Percentiles rank a stretch among this genome's conserved stretches.
Evolutionary conservation across 2,329 filamentous ascomycete species (phyloP).

Genomic region (Fusarium dimerum): DNA sequence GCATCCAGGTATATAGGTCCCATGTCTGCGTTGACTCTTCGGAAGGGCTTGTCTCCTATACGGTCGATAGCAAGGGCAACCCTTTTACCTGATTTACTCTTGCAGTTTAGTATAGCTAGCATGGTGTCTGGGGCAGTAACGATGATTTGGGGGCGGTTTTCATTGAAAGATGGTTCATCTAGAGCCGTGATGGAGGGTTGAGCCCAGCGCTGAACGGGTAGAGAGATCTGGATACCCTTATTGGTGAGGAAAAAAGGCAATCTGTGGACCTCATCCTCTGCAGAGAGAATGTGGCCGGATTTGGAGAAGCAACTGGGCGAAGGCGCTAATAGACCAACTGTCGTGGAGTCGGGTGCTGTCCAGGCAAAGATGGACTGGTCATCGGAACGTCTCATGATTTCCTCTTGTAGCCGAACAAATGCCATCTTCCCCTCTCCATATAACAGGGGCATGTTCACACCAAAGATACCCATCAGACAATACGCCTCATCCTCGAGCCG

Average conservation of each 20-base stretch:
- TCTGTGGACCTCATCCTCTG: conserved; percentile 4
- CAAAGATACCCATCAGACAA: conserved; percentile 3
- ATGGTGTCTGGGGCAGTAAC: too few relatives aligned
- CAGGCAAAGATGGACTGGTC: conserved; percentile 7
- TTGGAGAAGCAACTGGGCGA: conserved; percentile 1
- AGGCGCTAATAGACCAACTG: neutral
- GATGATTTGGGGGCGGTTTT: too few relatives aligned
- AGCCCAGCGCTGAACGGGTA: too few relatives aligned
- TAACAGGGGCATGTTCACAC: neutral
- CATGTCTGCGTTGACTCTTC: too few relatives aligned
- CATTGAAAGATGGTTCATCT: neutral
- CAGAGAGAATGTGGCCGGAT: neutral
- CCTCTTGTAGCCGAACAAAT: conserved; percentile 5
- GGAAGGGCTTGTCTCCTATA: too few relatives aligned
- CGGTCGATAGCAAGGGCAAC: too few relatives aligned
- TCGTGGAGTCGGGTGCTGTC: neutral
- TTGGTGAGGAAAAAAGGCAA: conserved; percentile 6
- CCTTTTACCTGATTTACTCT: too few relatives aligned
- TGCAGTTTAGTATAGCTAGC: too few relatives aligned
- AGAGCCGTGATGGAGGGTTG: conserved; percentile 3
- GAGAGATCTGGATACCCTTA: conserved; percentile 4
- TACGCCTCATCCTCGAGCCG: conserved; percentile 6
- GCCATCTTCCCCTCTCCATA: conserved; percentile 7
- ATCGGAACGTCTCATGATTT: conserved; percentile 4
- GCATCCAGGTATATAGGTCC: too few relatives aligned